Evolutionary conservation across 306 rosid genomes (phyloP).

Genomic region (Corylus avellana): DNA sequence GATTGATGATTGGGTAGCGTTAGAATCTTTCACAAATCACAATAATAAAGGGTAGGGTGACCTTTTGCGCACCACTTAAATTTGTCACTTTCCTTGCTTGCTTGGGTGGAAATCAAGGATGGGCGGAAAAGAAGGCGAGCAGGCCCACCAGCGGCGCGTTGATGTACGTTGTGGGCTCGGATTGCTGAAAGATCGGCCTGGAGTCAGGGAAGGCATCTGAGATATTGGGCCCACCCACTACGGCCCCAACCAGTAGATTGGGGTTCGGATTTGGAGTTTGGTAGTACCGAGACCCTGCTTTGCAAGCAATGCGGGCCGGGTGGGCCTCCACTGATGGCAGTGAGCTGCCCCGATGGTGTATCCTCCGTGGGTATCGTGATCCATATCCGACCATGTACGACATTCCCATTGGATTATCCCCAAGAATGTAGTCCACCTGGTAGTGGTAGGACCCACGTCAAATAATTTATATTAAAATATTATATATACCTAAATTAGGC

Average conservation of each 20-base stretch:
- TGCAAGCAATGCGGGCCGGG: conserved; percentile 75
- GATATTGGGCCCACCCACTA: conserved; percentile 87
- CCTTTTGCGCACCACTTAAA: conserved; percentile 42
- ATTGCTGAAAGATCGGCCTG: conserved; percentile 82
- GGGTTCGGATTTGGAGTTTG: conserved; percentile 82
- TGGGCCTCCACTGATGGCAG: conserved; percentile 74
- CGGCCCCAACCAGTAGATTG: conserved; percentile 71
- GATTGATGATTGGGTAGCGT: conserved; percentile 10
- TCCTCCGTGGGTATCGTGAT: conserved; percentile 78
- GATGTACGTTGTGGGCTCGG: conserved; percentile 93
- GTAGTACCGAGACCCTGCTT: conserved; percentile 71
- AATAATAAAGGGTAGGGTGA: conserved; percentile 35
- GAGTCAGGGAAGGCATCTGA: conserved; percentile 85
- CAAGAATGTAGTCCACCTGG: conserved; percentile 93
- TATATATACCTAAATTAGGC: too few relatives aligned
- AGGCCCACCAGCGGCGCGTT: conserved; percentile 92
- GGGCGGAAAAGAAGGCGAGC: conserved; percentile 81
- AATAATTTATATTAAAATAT: not conserved
- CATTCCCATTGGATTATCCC: conserved; percentile 87
- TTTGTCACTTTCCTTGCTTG: not conserved
- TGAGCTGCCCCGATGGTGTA: conserved; percentile 88
- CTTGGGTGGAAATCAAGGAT: conserved; percentile 36
- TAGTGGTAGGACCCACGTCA: conserved; percentile 39
- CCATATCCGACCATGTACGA: conserved; percentile 99
- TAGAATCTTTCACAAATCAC: conserved; percentile 27